phyloP scores from a whole-genome alignment of 805 yeast genomes.

The Tanozyma kutaoensis region DNA sequence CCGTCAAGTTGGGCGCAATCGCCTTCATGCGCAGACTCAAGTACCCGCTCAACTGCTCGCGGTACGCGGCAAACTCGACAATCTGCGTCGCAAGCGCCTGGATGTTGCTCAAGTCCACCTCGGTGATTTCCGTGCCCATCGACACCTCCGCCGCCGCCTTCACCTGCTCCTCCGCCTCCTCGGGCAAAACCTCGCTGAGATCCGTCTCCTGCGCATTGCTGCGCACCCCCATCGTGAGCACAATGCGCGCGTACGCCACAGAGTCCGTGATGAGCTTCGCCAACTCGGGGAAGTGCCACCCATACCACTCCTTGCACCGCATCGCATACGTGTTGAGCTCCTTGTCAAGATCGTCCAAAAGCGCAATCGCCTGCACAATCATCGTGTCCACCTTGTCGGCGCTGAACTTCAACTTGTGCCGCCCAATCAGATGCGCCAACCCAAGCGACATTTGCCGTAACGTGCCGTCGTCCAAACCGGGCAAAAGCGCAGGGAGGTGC shows the following conservation, averaged over 20 bases:
- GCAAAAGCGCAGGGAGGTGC: slow-evolving; percentile 84
- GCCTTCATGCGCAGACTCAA: slow-evolving; percentile 94
- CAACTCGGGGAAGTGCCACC: slow-evolving; percentile 99
- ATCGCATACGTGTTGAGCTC: slow-evolving; percentile 96
- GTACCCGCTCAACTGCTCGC: slow-evolving; percentile 91
- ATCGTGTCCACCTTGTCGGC: slow-evolving; percentile 98
- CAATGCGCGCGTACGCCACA: slow-evolving; percentile 90
- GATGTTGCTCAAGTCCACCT: slow-evolving; percentile 77
- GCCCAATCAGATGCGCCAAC: slow-evolving; percentile 96
- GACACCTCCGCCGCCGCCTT: slow-evolving; percentile 97
- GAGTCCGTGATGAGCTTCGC: slow-evolving; percentile 95
- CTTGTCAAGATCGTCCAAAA: slow-evolving; percentile 92
- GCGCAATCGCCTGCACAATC: slow-evolving; percentile 98
- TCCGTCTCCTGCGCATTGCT: slow-evolving; percentile 85
- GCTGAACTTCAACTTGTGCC: slow-evolving; percentile 93
- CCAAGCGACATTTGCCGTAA: slow-evolving; percentile 93
- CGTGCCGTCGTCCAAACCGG: slow-evolving; percentile 80
- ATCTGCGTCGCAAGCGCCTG: slow-evolving; percentile 89
- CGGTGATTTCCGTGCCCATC: slow-evolving; percentile 98
- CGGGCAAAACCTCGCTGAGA: slow-evolving; percentile 38
- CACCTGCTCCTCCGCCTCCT: slow-evolving; percentile 41
- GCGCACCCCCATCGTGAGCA: slow-evolving; percentile 88
- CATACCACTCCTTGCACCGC: slow-evolving; percentile 99
- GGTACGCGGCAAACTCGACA: slow-evolving; percentile 89
- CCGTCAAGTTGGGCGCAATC: slow-evolving; percentile 94